Base-by-base conservation (phyloP, 2,329 filamentous ascomycete genomes). In the Pezizomycotina sp. region DNA sequence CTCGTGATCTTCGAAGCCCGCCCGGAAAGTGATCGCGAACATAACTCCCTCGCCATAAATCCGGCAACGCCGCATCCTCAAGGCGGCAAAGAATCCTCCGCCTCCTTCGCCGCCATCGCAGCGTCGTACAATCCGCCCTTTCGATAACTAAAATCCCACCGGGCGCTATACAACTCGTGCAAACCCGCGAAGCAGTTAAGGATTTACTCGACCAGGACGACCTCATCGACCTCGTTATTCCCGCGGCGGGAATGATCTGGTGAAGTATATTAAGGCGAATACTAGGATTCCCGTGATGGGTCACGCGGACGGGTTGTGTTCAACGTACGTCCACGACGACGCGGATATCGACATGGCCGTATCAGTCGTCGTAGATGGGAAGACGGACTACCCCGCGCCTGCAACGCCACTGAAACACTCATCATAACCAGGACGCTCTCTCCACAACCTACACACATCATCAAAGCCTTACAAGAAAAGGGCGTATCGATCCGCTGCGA, bases 1-100 rank as follows among this genome's bases (percentile, higher is more conserved):
- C 69, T 98, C 48, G 89, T 98, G 60, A 95, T 98, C 54, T 98
- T 98, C 55, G 89, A 98, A 61, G 89, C 89, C 22, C 77, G 89
- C 5, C 89, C 89, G 5, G 89, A 98, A 60, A 89, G 98, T 47
- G 93, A 98, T 54, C 89, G 86, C 54, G 98, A 98, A 58, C 95
- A 98, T 53, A 83, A 89, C 45, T 81, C 84, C 3, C 66, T 98
- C 15, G 84, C 89, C 23, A 80, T 98, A 59, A 98, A 98, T 58
- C 79, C 89, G 22, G 89, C 84, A 33, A 95, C 98, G 52, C 65
- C 98, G 43, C n/a, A n/a, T n/a, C n/a, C n/a, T n/a, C 98, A 98
- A 65, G 86, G 74, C 68, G 89, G 89, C 47, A 92, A 92, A 56
- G 89, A 98, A 60, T 93, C 84, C 1, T 89, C 77, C 13, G 74